phyloP scores from a whole-genome alignment of 2,329 filamentous ascomycete species.

The Bipolaris victoriae region DNA sequence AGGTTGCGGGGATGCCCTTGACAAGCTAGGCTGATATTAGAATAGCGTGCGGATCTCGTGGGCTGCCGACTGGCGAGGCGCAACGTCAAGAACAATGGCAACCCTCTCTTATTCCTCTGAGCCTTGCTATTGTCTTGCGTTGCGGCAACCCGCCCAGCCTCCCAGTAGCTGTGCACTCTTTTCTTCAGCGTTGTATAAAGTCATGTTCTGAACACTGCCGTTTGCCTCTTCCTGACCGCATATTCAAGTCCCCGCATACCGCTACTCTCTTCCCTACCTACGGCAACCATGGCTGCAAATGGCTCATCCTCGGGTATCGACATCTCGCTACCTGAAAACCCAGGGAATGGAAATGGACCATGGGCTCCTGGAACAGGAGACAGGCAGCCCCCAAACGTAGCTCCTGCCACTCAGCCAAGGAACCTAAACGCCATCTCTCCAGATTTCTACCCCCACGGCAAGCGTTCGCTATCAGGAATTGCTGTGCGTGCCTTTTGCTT shows the following conservation, averaged over 20 bases:
- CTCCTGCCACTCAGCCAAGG: conserved; percentile 25
- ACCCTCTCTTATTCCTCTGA: conserved; percentile 1
- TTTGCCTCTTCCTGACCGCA: not conserved
- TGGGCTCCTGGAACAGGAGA: conserved; percentile 39
- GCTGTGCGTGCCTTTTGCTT: conserved; percentile 54
- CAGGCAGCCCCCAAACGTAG: conserved; percentile 33
- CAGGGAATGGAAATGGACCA: conserved; percentile 27
- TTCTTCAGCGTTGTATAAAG: conserved; percentile 1
- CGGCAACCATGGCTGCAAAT: conserved; percentile 33
- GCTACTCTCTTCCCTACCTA: not conserved
- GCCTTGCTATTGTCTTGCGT: conserved; percentile 17
- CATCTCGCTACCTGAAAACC: conserved; percentile 42
- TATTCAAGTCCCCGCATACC: conserved; percentile 4
- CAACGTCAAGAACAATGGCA: conserved; percentile 10
- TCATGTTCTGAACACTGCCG: conserved; percentile 11
- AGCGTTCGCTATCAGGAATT: conserved; percentile 56
- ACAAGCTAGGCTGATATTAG: not conserved
- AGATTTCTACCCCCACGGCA: conserved; percentile 51
- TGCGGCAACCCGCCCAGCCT: not conserved
- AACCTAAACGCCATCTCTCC: conserved; percentile 25
- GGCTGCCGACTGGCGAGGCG: conserved; percentile 1
- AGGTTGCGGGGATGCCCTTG: not conserved
- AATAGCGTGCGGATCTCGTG: conserved; percentile 6
- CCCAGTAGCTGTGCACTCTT: not conserved
- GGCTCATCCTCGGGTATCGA: conserved; percentile 33